Percentiles rank a stretch among this genome's conserved stretches.
Evolutionary conservation across 306 rosid species (phyloP).

Genomic region (Fragaria iinumae): DNA sequence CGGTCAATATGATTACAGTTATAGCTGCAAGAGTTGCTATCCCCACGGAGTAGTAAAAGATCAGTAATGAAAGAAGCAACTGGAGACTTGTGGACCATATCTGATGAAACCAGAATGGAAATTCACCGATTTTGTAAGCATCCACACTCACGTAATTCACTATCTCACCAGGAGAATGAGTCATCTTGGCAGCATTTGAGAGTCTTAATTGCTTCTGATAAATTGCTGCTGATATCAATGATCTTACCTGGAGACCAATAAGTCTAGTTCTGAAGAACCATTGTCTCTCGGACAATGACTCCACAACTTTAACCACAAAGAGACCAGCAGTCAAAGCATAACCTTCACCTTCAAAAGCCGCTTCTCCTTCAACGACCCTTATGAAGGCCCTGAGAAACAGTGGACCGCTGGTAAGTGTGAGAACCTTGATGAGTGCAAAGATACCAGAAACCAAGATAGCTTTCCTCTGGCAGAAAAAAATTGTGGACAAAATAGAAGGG

Average conservation of each 20-base stretch:
- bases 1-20: conserved; percentile 17
- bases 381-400: conserved; percentile 26
- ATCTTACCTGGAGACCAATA: conserved; percentile 29
- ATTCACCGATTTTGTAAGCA: conserved; percentile 33
- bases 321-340: conserved; percentile 25
- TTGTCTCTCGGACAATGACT: conserved; percentile 30
- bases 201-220: conserved; percentile 29
- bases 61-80: conserved; percentile 21
- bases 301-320: conserved; percentile 17
- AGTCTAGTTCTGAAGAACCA: conserved; percentile 22
- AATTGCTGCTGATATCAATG: conserved; percentile 31
- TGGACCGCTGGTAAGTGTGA: conserved; percentile 3
- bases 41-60: conserved; percentile 27
- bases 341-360: conserved; percentile 23
- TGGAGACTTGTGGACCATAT: conserved; percentile 37
- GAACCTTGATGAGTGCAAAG: conserved; percentile 19
- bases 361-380: conserved; percentile 12
- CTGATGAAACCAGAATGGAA: conserved; percentile 32
- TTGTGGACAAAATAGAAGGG: conserved; percentile 11
- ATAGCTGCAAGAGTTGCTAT: conserved; percentile 28
- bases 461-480: conserved; percentile 12
- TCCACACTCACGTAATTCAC: conserved; percentile 27
- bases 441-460: conserved; percentile 22
- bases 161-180: conserved; percentile 4
- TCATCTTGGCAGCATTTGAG: conserved; percentile 27